Evolutionary conservation across 257 asterid genomes (phyloP).

Genomic region (Jasminum sambac): DNA sequence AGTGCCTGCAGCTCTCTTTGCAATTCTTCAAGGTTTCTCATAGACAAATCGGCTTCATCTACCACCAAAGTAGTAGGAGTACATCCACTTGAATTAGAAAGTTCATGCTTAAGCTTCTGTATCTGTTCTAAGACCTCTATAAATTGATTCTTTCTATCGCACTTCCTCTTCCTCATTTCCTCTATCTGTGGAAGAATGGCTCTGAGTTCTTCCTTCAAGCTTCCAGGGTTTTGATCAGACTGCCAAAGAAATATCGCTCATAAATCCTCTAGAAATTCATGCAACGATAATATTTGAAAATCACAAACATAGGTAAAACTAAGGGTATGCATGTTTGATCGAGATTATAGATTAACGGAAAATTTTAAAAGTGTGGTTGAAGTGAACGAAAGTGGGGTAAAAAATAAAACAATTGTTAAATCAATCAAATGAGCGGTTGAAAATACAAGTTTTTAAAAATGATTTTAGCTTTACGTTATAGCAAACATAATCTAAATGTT

Average conservation of each 20-base stretch:
- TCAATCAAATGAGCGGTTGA: too few relatives aligned
- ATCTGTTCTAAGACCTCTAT: slow-evolving; percentile 64
- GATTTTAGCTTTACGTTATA: too few relatives aligned
- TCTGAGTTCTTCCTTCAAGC: slow-evolving; percentile 79
- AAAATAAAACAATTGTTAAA: too few relatives aligned
- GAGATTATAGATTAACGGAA: too few relatives aligned
- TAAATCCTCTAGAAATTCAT: background rate
- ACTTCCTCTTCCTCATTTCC: slow-evolving; percentile 84
- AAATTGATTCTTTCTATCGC: slow-evolving; percentile 75
- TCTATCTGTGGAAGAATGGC: slow-evolving; percentile 81
- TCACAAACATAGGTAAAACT: background rate
- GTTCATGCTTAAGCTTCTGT: slow-evolving; percentile 64
- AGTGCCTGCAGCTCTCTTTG: slow-evolving; percentile 75
- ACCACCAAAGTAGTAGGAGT: slow-evolving; percentile 33
- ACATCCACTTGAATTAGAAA: slow-evolving; percentile 41
- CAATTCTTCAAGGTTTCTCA: slow-evolving; percentile 83
- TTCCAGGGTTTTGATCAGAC: slow-evolving; percentile 75
- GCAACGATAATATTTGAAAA: slow-evolving; percentile 11
- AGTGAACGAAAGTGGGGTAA: too few relatives aligned
- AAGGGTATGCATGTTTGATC: background rate
- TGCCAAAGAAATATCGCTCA: slow-evolving; percentile 27
- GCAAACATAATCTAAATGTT: too few relatives aligned
- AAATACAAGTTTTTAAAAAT: too few relatives aligned
- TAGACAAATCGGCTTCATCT: slow-evolving; percentile 77
- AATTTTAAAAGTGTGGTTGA: too few relatives aligned